Percentiles rank a stretch among this genome's conserved stretches.
Evolutionary conservation across 2,329 filamentous ascomycete genomes (phyloP).

Genomic region (Stachybotrys echinatus): DNA sequence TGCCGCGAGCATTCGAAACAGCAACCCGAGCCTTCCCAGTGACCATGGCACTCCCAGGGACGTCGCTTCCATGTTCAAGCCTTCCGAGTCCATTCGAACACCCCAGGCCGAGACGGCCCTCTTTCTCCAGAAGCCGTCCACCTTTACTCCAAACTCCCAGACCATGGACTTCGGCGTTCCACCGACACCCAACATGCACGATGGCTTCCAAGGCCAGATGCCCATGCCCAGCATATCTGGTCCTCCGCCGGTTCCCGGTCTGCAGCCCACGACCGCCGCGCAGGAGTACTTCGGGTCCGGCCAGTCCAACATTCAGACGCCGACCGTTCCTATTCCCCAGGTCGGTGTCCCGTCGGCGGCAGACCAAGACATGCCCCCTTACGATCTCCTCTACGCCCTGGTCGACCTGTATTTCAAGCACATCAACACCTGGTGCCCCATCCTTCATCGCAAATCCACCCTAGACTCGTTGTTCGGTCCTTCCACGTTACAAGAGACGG

Average conservation of each 20-base stretch:
- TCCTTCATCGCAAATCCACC: conserved; percentile 37
- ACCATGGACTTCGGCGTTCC: conserved; percentile 46
- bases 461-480: conserved; percentile 34
- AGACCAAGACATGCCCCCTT: conserved; percentile 67
- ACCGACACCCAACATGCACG: conserved; percentile 40
- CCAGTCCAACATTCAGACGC: conserved; percentile 48
- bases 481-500: conserved; percentile 30
- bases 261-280: conserved; percentile 35
- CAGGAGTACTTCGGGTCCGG: conserved; percentile 45
- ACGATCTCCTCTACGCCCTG: conserved; percentile 64
- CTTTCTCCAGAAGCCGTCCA: conserved; percentile 56
- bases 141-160: conserved; percentile 40
- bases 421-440: conserved; percentile 54
- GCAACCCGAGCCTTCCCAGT: conserved; percentile 45
- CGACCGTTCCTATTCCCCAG: conserved; percentile 49
- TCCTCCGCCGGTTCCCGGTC: conserved; percentile 24
- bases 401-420: conserved; percentile 61
- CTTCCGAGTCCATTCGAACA: conserved; percentile 43
- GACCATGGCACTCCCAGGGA: conserved; percentile 54
- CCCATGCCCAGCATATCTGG: conserved; percentile 33
- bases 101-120: conserved; percentile 52
- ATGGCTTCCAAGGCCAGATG: conserved; percentile 39
- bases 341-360: conserved; percentile 18
- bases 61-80: conserved; percentile 38
- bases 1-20: conserved; percentile 40